Percentiles rank a stretch among this genome's conserved stretches.
phyloP scores from a whole-genome alignment of 768 basidiomycete genomes.

The Jaapia argillacea region DNA sequence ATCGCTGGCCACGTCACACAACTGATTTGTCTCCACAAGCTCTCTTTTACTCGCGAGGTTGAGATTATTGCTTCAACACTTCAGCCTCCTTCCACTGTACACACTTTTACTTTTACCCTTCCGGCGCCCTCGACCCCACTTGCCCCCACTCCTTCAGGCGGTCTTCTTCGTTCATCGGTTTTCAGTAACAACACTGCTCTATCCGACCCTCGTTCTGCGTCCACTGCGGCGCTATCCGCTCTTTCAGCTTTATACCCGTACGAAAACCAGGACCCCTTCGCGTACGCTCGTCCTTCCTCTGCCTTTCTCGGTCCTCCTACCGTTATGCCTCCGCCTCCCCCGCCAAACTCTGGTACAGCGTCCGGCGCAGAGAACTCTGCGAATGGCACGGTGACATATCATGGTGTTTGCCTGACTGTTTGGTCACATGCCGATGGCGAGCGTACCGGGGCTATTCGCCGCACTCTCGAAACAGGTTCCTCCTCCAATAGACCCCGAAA shows the following conservation, averaged over 20 bases:
- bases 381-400: conserved; percentile 51
- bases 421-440: conserved; percentile 95
- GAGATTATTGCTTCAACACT: conserved; percentile 93
- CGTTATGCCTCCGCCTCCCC: conserved; percentile 34
- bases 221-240: conserved; percentile 44
- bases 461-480: conserved; percentile 55
- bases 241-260: conserved; percentile 40
- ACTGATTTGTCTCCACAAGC: conserved; percentile 29
- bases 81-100: conserved; percentile 87
- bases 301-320: conserved; percentile 75
- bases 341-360: conserved; percentile 8
- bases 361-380: background rate
- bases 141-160: conserved; percentile 63
- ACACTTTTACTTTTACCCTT: conserved; percentile 84
- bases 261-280: conserved; percentile 56
- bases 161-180: conserved; percentile 66
- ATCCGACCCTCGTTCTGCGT: conserved; percentile 50
- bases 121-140: conserved; percentile 69
- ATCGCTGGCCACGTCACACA: background rate
- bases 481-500: conserved; percentile 52
- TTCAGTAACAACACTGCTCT: conserved; percentile 40
- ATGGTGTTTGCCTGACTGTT: conserved; percentile 89
- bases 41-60: conserved; percentile 86
- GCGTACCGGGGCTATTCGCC: conserved; percentile 73
- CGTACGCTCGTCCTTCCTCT: conserved; percentile 59